A percentile compares a stretch with the other conserved stretches of the same genome.
These are phyloP conservation scores for Mollisia scopiformis DNA, from an alignment of 2,329 filamentous ascomycete genomes.

Conservation along the genomic window DNA sequence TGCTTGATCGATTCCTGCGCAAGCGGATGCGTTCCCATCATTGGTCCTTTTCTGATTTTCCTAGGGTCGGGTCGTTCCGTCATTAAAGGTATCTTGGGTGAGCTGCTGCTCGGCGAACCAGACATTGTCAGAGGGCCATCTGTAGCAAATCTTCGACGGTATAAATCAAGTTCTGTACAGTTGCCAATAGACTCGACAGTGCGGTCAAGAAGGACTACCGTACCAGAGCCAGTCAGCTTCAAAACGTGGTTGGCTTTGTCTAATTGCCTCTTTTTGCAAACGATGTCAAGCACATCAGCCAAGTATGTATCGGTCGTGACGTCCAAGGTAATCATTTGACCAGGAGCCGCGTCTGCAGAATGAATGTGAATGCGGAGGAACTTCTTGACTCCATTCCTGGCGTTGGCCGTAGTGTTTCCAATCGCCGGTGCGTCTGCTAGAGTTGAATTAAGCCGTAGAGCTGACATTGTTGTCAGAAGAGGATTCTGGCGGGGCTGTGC, in stretches of 20 bases:
- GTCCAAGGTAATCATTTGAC: slow-evolving; percentile 73
- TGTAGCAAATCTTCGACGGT: slow-evolving; percentile 74
- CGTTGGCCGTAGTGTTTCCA: slow-evolving; percentile 35
- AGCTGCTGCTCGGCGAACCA: slow-evolving; percentile 67
- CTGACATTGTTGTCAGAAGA: slow-evolving; percentile 58
- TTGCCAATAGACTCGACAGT: slow-evolving; percentile 79
- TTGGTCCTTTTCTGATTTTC: slow-evolving; percentile 56
- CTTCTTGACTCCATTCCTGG: slow-evolving; percentile 62
- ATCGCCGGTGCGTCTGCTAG: slow-evolving; percentile 60
- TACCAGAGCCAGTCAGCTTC: slow-evolving; percentile 74
- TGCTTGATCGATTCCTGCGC: slow-evolving; percentile 64
- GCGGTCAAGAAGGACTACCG: slow-evolving; percentile 75
- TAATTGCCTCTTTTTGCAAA: slow-evolving; percentile 76
- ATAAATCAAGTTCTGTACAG: slow-evolving; percentile 74
- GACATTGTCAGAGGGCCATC: slow-evolving; percentile 72
- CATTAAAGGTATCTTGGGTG: slow-evolving; percentile 63
- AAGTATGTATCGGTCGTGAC: slow-evolving; percentile 84
- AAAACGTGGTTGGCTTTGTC: slow-evolving; percentile 81
- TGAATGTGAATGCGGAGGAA: slow-evolving; percentile 73
- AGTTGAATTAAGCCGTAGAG: slow-evolving; percentile 55
- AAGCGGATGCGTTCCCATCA: slow-evolving; percentile 66
- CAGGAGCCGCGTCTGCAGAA: slow-evolving; percentile 69
- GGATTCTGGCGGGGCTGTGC: slow-evolving; percentile 53
- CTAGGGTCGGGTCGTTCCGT: slow-evolving; percentile 45
- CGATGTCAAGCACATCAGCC: slow-evolving; percentile 77